phyloP scores from a whole-genome alignment of 768 basidiomycete species.

The Gautieria morchelliformis region DNA sequence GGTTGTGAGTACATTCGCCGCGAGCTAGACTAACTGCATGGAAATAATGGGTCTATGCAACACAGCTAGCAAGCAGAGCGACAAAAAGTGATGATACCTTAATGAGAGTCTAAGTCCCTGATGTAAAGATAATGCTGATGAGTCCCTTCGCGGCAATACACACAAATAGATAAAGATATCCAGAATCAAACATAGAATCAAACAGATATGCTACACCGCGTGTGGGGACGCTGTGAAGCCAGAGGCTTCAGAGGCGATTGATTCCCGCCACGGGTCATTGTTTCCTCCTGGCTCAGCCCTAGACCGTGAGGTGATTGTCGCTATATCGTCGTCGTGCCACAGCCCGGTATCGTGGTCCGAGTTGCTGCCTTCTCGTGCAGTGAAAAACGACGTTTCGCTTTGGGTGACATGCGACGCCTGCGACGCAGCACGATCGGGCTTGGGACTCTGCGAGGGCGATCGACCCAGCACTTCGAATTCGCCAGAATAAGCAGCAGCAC shows the following conservation, averaged over 20 bases:
- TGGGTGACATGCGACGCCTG: not conserved
- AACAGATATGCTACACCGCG: not conserved
- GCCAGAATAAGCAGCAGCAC: not conserved
- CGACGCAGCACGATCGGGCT: not conserved
- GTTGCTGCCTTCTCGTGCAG: not conserved
- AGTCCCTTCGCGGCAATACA: not conserved
- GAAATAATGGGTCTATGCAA: no score
- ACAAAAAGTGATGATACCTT: no score
- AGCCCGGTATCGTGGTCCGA: no score
- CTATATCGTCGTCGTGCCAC: not conserved
- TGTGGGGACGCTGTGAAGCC: not conserved
- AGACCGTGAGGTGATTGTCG: not conserved
- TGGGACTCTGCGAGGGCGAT: not conserved
- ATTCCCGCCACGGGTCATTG: constrained; percentile 1
- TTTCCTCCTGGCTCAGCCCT: not conserved
- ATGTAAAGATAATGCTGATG: no score
- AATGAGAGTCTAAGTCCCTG: no score
- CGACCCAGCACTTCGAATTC: not conserved
- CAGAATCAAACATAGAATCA: not conserved
- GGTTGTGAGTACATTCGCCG: no score
- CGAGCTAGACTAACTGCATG: no score
- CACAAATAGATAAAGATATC: not conserved
- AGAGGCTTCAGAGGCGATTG: not conserved
- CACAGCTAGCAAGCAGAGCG: no score
- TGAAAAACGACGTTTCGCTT: not conserved